Conservation (phyloP, 441 rosid genomes). For the Populus trichocarpa region DNA sequence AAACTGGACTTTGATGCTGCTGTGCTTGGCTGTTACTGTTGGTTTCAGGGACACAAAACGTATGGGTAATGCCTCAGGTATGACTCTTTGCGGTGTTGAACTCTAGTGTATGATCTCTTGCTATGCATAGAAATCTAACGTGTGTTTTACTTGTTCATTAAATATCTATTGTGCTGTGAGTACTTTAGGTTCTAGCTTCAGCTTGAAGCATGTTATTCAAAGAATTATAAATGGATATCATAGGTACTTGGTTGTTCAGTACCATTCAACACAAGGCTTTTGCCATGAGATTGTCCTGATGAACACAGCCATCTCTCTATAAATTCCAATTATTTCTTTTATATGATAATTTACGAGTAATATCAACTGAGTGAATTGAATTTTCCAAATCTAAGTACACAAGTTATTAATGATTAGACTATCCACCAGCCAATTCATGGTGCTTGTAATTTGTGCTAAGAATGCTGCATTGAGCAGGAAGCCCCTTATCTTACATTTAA, state of each 20-base stretch:
- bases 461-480: not conserved
- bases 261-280: not conserved
- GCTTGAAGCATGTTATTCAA: constrained; percentile 5
- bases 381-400: not conserved
- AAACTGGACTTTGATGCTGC: constrained; percentile 82
- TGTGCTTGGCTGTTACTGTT: constrained; percentile 84
- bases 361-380: not conserved
- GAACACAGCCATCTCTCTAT: not conserved
- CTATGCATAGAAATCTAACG: not conserved
- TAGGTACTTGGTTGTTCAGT: not conserved
- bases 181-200: not conserved
- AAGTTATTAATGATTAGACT: not conserved
- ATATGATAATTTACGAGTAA: not conserved
- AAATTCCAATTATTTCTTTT: not conserved
- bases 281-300: not conserved
- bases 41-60: constrained; percentile 87
- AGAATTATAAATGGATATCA: not conserved
- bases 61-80: constrained; percentile 96
- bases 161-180: not conserved
- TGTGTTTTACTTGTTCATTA: not conserved
- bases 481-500: not conserved
- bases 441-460: not conserved
- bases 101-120: not conserved
- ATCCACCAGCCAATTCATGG: not conserved
- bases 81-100: not conserved